A percentile compares a stretch with the other conserved stretches of the same genome.
Conservation (phyloP, 176 grass and related monocot genomes). For the Oryza meyeriana region DNA sequence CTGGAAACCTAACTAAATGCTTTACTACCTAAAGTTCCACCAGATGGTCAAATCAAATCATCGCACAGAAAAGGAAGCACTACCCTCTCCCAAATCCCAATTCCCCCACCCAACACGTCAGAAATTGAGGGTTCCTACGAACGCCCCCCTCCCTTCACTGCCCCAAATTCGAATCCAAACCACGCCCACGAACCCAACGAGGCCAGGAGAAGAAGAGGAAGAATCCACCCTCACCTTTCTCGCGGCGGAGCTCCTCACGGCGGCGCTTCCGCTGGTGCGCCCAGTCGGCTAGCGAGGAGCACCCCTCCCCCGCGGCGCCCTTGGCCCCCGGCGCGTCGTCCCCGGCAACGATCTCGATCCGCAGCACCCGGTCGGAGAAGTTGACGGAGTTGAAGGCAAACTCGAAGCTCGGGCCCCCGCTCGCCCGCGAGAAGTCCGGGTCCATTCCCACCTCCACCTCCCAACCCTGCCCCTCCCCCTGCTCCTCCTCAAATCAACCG, state of each 20-base stretch:
- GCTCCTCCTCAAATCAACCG: neutral
- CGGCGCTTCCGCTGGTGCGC: slow-evolving; percentile 65
- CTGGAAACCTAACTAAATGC: slow-evolving; percentile 24
- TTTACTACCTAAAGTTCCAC: slow-evolving; percentile 27
- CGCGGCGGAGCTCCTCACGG: slow-evolving; percentile 59
- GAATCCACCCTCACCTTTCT: slow-evolving; percentile 46
- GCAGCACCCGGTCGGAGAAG: slow-evolving; percentile 87
- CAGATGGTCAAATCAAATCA: slow-evolving; percentile 24
- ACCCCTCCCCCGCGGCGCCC: slow-evolving; percentile 45
- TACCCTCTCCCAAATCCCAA: neutral
- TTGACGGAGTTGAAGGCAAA: slow-evolving; percentile 93
- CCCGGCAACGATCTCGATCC: slow-evolving; percentile 79
- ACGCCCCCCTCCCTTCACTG: neutral
- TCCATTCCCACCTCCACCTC: slow-evolving; percentile 45
- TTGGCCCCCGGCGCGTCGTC: slow-evolving; percentile 50
- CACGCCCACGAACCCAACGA: neutral
- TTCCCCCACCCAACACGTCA: slow-evolving; percentile 6
- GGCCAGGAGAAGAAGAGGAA: neutral
- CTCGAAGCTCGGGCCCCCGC: slow-evolving; percentile 64
- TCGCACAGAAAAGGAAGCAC: neutral
- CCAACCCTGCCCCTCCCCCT: too few species aligned
- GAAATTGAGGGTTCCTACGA: slow-evolving; percentile 7
- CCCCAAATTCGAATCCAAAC: slow-evolving; percentile 19
- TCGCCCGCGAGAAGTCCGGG: slow-evolving; percentile 71
- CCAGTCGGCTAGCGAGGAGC: slow-evolving; percentile 66